Evolutionary conservation across 805 yeast species (phyloP).

Genomic region (Kuraishia capsulata): DNA sequence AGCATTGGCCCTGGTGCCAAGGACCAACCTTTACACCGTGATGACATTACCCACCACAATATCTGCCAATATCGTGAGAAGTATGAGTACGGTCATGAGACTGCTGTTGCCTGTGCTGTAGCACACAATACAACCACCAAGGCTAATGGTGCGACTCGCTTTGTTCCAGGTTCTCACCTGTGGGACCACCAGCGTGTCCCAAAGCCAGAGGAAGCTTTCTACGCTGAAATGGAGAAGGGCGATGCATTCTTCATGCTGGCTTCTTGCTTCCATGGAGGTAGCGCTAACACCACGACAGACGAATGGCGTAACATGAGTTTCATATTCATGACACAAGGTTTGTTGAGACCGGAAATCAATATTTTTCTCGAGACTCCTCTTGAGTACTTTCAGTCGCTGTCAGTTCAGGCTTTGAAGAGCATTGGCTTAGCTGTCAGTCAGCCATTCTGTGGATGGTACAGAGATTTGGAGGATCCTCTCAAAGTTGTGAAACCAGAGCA

Average conservation of each 20-base stretch:
- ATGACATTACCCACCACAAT: constrained; percentile 19
- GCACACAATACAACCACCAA: constrained; percentile 17
- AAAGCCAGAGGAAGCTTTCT: constrained; percentile 9
- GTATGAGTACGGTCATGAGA: constrained; percentile 9
- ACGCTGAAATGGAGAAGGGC: constrained; percentile 17
- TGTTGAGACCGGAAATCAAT: constrained; percentile 18
- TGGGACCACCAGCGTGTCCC: constrained; percentile 18
- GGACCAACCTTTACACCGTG: constrained; percentile 18
- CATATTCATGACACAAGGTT: constrained; percentile 15
- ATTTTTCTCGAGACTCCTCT: too few species aligned
- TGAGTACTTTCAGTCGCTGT: constrained; percentile 14
- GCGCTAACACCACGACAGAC: constrained; percentile 13
- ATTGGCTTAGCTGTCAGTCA: too few species aligned
- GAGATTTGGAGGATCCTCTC: too few species aligned
- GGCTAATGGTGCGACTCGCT: constrained; percentile 21
- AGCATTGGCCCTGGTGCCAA: constrained; percentile 19
- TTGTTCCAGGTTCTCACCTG: constrained; percentile 21
- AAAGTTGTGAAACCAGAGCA: too few species aligned
- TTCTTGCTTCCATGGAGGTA: constrained; percentile 17
- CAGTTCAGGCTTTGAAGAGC: constrained; percentile 9
- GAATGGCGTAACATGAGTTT: constrained; percentile 12
- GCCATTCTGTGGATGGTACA: too few species aligned
- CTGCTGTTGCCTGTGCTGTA: constrained; percentile 15
- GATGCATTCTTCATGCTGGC: constrained; percentile 17
- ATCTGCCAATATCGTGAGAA: constrained; percentile 9